Base-by-base conservation (phyloP, 78 protist species). In the Dictyostelium firmibasis region DNA sequence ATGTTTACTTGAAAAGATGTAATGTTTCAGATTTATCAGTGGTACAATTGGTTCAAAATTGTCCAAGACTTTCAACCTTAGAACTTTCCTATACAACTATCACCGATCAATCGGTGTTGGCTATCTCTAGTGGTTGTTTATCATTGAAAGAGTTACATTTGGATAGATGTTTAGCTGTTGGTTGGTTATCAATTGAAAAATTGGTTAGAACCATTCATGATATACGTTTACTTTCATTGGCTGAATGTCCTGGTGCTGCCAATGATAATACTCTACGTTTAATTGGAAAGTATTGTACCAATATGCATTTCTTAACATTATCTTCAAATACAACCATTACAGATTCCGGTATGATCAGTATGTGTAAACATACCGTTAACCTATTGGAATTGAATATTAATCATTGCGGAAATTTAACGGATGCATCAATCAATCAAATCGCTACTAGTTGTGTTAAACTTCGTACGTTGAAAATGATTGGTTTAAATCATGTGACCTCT, bases 1-100 rank as follows among this genome's bases (percentile, higher is more conserved):
- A 89, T 35, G 35, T 89, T 23, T 89, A 89, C 36, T 77, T 89
- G 38, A 89, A 89, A 57, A 38, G 75, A 36, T 89, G 94, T 70
- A 89, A 81, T 47, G 82, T 89, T n/a, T 33, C 88, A 3, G 94
- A 89, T 69, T 6, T 62, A n/a, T 33, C 94, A 2, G 43, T 81
- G 13, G 36, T 81, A 11, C 88, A 78, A 33, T 41, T 89, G 29
- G 31, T 62, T 50, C 81, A 64, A 64, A 64, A 81, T 20, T 81
- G 76, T 29, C 81, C 86, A 16, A 89, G 82, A 84, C 5, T 89
- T 1, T 69, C 88, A 20, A 44, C 36, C 0, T 23, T 89, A 5
- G 76, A 89, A 33, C 36, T 89, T 1, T 36, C 84, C 3, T 79
- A 75, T 23, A 78, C 84, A 25, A 78, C 82, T 7, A 35, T 89